Evolutionary conservation across 805 yeast genomes (phyloP), one percentile per base, ranked within the genome.

Genomic region (Debaryomyces maramus): DNA sequence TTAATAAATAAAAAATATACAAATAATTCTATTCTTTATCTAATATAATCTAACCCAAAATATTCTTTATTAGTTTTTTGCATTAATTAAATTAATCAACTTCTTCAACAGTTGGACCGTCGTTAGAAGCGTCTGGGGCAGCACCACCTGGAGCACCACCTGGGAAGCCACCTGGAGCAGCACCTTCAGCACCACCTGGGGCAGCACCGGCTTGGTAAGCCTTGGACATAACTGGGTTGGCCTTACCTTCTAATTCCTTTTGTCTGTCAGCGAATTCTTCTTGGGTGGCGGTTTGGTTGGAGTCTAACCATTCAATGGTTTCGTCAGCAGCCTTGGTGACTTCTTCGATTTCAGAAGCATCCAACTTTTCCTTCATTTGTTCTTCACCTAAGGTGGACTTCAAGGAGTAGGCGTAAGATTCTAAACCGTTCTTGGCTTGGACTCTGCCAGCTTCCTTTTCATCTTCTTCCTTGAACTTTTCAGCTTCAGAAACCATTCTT

Each of bases 401-500:
- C 68, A 90, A 80, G 38, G 93, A 85, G 83, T 88, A 90, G 53
- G 96, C 86, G 70, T 88, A 91, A 30, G 97, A 87, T 79, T 90
- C 97, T 64, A 91, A 81, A 60, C 84, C 90, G 75, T 90, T 91
- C 88, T 88, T 89, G 70, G 95, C 88, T 63, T 80, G 88, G 56
- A 90, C 83, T 77, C 98, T 88, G 52, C 81, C 67, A 62, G 96
- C 87, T 80, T 90, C 97, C 75, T 81, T 79, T 72, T 89, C 97
- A 72, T 90, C 97, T 72, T 90, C 96, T 55, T 87, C 96, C 79
- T 87, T 89, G 82, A 74, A 90, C 78, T 89, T 90, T 78, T 91
- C 97, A 60, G 97, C 98, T 72, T 91, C 97, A 51, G 87, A 73
- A 50, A 91, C 97, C 98, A 90, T 90, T 73, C 90, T 85, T 77